Conservation (phyloP, 2,329 filamentous ascomycete genomes). For the Penicillium sp. region DNA sequence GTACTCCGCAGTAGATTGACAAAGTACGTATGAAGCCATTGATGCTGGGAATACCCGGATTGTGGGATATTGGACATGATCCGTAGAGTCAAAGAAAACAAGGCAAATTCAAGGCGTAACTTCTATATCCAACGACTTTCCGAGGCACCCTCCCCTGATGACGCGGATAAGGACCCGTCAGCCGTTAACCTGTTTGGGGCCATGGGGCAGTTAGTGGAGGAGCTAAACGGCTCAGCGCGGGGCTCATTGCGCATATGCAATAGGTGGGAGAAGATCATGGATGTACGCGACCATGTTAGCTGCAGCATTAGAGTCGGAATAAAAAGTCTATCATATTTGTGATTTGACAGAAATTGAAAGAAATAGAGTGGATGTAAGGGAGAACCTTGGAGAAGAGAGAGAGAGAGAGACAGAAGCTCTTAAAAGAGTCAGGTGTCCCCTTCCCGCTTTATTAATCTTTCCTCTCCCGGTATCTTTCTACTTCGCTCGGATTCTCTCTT, state of each 20-base stretch:
- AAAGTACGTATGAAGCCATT: not conserved
- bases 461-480: not conserved
- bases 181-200: not conserved
- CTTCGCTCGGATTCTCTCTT: not conserved
- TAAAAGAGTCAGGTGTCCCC: conserved; percentile 3
- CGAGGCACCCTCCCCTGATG: not conserved
- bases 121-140: not conserved
- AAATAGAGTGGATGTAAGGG: conserved; percentile 9
- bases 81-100: not conserved
- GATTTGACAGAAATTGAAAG: not conserved
- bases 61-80: not conserved
- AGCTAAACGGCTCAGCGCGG: conserved; percentile 4
- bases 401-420: not conserved
- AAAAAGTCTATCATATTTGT: conserved; percentile 1
- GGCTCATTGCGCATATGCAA: conserved; percentile 4
- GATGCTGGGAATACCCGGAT: not conserved
- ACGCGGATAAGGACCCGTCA: not conserved
- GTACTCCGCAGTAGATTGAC: not conserved
- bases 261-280: conserved; percentile 1
- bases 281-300: not conserved
- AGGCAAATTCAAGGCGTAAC: not conserved
- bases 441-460: conserved; percentile 9
- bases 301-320: not conserved
- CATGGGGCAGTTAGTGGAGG: not conserved
- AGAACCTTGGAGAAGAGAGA: not conserved